Evolutionary conservation across 805 yeast genomes (phyloP).

Genomic region (Saturnispora kantuleensis): DNA sequence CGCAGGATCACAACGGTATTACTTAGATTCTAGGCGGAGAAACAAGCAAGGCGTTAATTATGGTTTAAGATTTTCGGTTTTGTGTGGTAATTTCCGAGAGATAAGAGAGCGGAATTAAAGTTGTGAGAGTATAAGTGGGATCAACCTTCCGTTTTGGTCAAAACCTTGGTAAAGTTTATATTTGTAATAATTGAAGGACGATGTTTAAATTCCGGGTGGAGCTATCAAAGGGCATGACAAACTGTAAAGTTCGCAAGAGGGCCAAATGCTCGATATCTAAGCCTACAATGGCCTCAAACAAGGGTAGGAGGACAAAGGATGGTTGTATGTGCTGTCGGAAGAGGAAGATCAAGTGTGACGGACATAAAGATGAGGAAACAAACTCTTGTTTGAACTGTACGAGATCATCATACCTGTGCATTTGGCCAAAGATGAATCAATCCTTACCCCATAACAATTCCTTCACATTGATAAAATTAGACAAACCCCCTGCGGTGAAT

Average conservation of each 20-base stretch:
- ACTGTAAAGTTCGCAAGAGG: not conserved
- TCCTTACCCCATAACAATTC: conserved; percentile 13
- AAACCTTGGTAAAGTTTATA: no score
- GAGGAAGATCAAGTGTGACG: conserved; percentile 21
- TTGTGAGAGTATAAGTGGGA: no score
- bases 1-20: no score
- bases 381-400: conserved; percentile 14
- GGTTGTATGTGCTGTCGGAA: conserved; percentile 23
- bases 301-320: conserved; percentile 8
- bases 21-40: no score
- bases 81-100: no score
- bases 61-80: no score
- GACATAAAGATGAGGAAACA: conserved; percentile 11
- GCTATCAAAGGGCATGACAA: no score
- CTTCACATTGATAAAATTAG: conserved; percentile 14
- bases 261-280: not conserved
- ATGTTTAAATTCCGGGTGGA: no score
- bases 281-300: not conserved
- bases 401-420: conserved; percentile 10
- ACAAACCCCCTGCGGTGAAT: not conserved
- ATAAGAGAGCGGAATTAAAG: no score
- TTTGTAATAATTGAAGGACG: no score
- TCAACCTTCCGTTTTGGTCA: no score
- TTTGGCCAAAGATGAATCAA: conserved; percentile 14
- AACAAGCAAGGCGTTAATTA: no score